Evolutionary conservation across 2,329 filamentous ascomycete species (phyloP).

Genomic region (Colletotrichum sp.): DNA sequence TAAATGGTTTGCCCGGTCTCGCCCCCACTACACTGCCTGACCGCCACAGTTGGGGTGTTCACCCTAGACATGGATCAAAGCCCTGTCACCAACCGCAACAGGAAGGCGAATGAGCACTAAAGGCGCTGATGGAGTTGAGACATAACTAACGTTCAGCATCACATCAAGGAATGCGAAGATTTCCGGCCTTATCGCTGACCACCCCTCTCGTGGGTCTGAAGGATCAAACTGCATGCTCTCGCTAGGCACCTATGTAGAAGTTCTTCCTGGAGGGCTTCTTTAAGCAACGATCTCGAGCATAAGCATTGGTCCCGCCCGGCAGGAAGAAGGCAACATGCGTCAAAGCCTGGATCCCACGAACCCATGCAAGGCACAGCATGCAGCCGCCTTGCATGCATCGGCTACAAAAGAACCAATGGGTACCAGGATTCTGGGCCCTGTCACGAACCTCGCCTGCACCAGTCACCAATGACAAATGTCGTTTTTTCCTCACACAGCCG

Average conservation of each 20-base stretch:
- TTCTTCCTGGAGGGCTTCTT: background rate
- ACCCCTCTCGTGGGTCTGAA: background rate
- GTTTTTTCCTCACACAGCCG: background rate
- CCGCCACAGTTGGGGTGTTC: background rate
- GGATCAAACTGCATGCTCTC: background rate
- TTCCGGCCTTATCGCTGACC: conserved; percentile 5
- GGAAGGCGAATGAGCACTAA: background rate
- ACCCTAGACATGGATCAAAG: conserved; percentile 1
- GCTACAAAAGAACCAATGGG: conserved; percentile 1
- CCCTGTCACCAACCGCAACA: background rate
- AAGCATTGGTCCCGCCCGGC: background rate
- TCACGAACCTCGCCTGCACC: background rate
- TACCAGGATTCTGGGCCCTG: background rate
- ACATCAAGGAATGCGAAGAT: background rate
- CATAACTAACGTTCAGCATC: background rate
- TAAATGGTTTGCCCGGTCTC: background rate
- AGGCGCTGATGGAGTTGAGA: background rate
- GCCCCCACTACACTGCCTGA: background rate
- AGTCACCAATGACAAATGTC: background rate
- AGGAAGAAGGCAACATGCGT: background rate
- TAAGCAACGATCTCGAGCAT: background rate
- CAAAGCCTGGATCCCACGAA: background rate
- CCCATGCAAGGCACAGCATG: conserved; percentile 10
- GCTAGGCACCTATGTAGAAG: background rate
- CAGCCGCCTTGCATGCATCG: background rate